Base-by-base conservation (phyloP, 257 asterid genomes). In the Craterostigma plantagineum region DNA sequence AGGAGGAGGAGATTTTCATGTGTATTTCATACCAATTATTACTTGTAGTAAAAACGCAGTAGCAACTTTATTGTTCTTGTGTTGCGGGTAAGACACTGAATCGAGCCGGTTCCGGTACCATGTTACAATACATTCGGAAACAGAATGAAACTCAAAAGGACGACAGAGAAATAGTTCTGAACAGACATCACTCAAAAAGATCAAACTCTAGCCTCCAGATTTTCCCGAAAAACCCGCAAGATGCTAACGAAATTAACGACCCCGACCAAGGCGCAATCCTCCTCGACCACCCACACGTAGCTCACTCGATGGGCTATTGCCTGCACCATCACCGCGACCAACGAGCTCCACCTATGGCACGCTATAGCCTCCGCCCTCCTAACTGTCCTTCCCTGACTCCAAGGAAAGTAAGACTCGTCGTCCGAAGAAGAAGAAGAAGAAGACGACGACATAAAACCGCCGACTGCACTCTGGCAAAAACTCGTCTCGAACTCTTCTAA, bases 231-330 rank as follows among this genome's bases (percentile, higher is more conserved):
- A 47, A 73, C 81, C n/a, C 55, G 50, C 27, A 81, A 42, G 57
- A 85, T 81, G 47, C 52, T 69, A 3, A 69, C 61, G 45, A 85
- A 85, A 1, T 83, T 81, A 11, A 86, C 95, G 8, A 87, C 79
- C 36, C 97, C 97, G 4, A 56, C 70, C 30, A 87, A 62, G 5
- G 55, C 68, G 15, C 69, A 70, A 37, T 79, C 92, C 2, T 76
- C 92, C 55, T 82, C 97, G 23, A 87, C 56, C 64, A 87, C 97
- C 97, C 97, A 87, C 35, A 87, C 82, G 6, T 72, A 81, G 27
- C 60, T 76, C 51, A 81, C 85, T 0, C 97, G 85, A 46, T 70
- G 90, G 0, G 95, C 79, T 5, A 82, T 73, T 0, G 93, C 92
- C 47, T 81, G 94, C 27, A 81, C 64, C 93, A 78, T 76, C 64